Evolutionary conservation across 2,329 filamentous ascomycete genomes (phyloP).

Genomic region (Claviceps capensis): DNA sequence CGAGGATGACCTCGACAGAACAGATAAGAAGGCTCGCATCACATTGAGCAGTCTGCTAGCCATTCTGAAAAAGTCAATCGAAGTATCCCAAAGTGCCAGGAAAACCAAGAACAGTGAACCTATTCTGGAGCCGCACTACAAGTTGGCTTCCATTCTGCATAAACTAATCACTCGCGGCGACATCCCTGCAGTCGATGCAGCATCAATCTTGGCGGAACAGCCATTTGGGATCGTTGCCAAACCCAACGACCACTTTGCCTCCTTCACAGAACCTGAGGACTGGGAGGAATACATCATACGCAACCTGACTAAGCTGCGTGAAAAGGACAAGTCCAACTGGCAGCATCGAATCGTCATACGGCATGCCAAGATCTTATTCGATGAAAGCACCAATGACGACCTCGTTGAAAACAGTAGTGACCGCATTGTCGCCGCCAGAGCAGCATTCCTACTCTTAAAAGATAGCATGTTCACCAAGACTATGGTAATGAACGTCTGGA

Average conservation of each 20-base stretch:
- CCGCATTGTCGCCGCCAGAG: slow-evolving; percentile 53
- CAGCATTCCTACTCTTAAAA: slow-evolving; percentile 64
- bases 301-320: slow-evolving; percentile 36
- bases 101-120: slow-evolving; percentile 55
- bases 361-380: slow-evolving; percentile 44
- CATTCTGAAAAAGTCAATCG: slow-evolving; percentile 36
- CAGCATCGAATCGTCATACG: slow-evolving; percentile 83
- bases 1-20: slow-evolving; percentile 27
- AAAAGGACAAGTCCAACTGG: slow-evolving; percentile 87
- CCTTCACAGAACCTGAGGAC: slow-evolving; percentile 37
- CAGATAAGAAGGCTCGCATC: slow-evolving; percentile 23
- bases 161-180: slow-evolving; percentile 56
- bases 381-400: slow-evolving; percentile 22
- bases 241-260: slow-evolving; percentile 20
- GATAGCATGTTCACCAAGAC: slow-evolving; percentile 77
- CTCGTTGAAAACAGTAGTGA: slow-evolving; percentile 21
- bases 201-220: slow-evolving; percentile 40
- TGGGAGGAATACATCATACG: slow-evolving; percentile 42
- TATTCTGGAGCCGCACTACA: slow-evolving; percentile 84
- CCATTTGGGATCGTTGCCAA: slow-evolving; percentile 31
- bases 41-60: slow-evolving; percentile 27
- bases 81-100: slow-evolving; percentile 35
- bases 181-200: slow-evolving; percentile 32
- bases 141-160: slow-evolving; percentile 68
- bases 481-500: slow-evolving; percentile 91